phyloP scores from a whole-genome alignment of 257 asterid species.

The Coffea canephora region DNA sequence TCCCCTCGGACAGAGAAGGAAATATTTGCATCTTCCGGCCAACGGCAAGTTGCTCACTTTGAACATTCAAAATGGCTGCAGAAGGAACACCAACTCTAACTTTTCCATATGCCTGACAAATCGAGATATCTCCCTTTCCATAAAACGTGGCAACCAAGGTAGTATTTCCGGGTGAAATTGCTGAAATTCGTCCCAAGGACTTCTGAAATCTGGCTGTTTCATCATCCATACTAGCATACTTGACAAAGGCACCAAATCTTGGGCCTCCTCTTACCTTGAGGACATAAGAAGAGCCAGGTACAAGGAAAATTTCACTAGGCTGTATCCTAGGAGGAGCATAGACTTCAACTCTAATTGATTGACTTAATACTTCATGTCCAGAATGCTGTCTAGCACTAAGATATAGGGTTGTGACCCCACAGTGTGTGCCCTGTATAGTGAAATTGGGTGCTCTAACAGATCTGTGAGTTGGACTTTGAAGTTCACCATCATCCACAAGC shows the following conservation, averaged over 20 bases:
- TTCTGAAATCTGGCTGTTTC: slow-evolving; percentile 52
- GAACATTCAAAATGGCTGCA: slow-evolving; percentile 63
- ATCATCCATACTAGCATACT: slow-evolving; percentile 58
- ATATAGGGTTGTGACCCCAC: slow-evolving; percentile 72
- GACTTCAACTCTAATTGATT: slow-evolving; percentile 66
- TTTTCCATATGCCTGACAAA: slow-evolving; percentile 64
- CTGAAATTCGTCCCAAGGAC: slow-evolving; percentile 57
- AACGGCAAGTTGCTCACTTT: slow-evolving; percentile 72
- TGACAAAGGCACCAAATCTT: slow-evolving; percentile 51
- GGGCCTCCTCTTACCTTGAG: slow-evolving; percentile 83
- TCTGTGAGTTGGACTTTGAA: slow-evolving; percentile 27
- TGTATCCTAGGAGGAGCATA: slow-evolving; percentile 72
- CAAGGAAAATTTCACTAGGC: slow-evolving; percentile 73
- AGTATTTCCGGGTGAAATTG: slow-evolving; percentile 70
- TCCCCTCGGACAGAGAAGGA: slow-evolving; percentile 76
- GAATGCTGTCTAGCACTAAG: slow-evolving; percentile 66
- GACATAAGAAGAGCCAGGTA: slow-evolving; percentile 84
- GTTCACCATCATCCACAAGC: slow-evolving; percentile 43
- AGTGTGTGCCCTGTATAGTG: slow-evolving; percentile 50
- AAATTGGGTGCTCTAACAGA: slow-evolving; percentile 49
- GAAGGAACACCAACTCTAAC: slow-evolving; percentile 82
- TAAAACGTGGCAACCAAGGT: slow-evolving; percentile 64
- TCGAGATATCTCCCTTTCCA: slow-evolving; percentile 51
- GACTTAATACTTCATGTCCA: slow-evolving; percentile 68
- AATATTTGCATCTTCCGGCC: slow-evolving; percentile 56